A percentile compares a stretch with the other conserved stretches of the same genome.
Evolutionary conservation across 2,329 filamentous ascomycete genomes (phyloP).

Genomic region (Aspergillus hortae): DNA sequence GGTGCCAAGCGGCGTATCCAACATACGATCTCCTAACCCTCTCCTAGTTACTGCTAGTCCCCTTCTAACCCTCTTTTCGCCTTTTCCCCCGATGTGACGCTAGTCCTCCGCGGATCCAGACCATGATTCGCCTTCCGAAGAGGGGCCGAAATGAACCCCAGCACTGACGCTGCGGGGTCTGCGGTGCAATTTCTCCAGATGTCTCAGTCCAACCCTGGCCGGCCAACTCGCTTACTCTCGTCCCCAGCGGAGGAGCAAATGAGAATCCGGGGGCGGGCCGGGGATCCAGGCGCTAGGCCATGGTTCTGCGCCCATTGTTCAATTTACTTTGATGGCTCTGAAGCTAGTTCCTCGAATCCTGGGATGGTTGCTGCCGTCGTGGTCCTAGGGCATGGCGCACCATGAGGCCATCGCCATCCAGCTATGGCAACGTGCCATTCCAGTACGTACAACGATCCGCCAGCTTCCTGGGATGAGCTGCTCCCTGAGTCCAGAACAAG

Average conservation of each 20-base stretch:
- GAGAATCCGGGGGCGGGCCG: constrained; percentile 23
- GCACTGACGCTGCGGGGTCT: constrained; percentile 4
- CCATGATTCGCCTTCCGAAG: neutral
- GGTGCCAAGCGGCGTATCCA: neutral
- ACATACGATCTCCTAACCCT: neutral
- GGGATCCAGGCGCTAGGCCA: neutral
- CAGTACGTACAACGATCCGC: neutral
- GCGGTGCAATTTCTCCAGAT: constrained; percentile 1
- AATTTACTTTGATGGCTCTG: constrained; percentile 10
- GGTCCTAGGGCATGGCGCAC: neutral
- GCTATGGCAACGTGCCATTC: neutral
- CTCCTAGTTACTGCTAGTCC: too few species aligned
- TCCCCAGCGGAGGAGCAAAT: constrained; percentile 14
- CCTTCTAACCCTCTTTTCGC: neutral
- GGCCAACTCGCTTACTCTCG: constrained; percentile 3
- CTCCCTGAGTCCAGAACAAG: constrained; percentile 10
- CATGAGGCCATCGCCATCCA: neutral
- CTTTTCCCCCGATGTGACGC: neutral
- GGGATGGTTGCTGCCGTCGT: neutral
- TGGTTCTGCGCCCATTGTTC: constrained; percentile 4
- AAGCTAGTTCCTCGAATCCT: neutral
- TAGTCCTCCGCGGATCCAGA: neutral
- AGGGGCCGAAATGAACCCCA: neutral
- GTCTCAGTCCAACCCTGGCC: constrained; percentile 8
- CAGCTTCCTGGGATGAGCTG: too few species aligned